Conservation (phyloP, 2,329 filamentous ascomycete genomes). For the Cladosporium austrohemisphaericum region DNA sequence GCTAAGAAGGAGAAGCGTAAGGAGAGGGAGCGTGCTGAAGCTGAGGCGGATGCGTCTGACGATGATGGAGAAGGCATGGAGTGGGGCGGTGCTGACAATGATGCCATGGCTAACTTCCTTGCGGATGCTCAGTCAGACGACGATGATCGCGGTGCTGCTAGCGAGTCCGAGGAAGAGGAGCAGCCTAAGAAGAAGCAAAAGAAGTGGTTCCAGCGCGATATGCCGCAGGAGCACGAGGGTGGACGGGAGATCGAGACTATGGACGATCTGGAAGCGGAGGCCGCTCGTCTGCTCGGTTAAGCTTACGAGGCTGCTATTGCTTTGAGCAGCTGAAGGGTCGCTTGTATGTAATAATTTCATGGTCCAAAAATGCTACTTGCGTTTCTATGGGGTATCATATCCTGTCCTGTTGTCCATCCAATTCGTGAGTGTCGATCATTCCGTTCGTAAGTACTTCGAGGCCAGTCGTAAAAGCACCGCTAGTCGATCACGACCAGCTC, state of each 20-base stretch:
- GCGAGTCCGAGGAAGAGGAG: conserved; percentile 41
- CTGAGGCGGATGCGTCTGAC: conserved; percentile 23
- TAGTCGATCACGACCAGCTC: neutral
- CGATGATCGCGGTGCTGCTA: conserved; percentile 36
- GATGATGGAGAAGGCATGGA: conserved; percentile 20
- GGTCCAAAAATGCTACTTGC: too few species aligned
- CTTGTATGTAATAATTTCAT: too few species aligned
- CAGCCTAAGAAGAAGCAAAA: conserved; percentile 60
- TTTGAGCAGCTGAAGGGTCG: too few species aligned
- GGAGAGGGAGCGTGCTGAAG: conserved; percentile 54
- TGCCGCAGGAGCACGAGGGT: conserved; percentile 50
- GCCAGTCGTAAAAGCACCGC: too few species aligned
- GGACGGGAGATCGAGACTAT: conserved; percentile 69
- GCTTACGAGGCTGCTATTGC: too few species aligned
- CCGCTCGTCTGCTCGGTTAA: conserved; percentile 60
- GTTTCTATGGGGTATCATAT: too few species aligned
- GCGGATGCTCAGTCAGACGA: conserved; percentile 31
- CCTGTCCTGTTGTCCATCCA: too few species aligned
- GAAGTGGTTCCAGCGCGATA: conserved; percentile 75
- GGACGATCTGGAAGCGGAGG: conserved; percentile 74
- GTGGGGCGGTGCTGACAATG: conserved; percentile 30
- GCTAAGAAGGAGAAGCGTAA: conserved; percentile 74
- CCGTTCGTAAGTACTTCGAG: too few species aligned
- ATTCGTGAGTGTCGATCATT: too few species aligned
- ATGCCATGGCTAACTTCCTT: conserved; percentile 42